Conservation (phyloP, 2,329 filamentous ascomycete species). For the Clarireedia monteithiana region DNA sequence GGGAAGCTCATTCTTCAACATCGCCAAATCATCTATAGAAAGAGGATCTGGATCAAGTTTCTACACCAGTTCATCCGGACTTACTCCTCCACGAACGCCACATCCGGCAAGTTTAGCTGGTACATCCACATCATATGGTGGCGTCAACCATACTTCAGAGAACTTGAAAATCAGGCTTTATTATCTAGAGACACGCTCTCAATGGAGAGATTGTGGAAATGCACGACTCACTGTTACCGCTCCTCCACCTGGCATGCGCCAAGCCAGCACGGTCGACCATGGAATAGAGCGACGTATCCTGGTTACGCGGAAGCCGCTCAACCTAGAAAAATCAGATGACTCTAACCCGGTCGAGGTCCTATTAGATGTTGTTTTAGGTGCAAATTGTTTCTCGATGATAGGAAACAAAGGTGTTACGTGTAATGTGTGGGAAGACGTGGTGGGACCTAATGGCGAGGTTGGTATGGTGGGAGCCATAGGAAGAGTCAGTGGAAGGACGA, state of each 20-base stretch:
- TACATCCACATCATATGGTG: slow-evolving; percentile 28
- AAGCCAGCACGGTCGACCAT: slow-evolving; percentile 51
- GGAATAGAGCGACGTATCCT: slow-evolving; percentile 80
- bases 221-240: slow-evolving; percentile 76
- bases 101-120: slow-evolving; percentile 18
- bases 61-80: slow-evolving; percentile 35
- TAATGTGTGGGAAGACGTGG: slow-evolving; percentile 25
- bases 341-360: slow-evolving; percentile 6
- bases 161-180: slow-evolving; percentile 86
- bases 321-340: slow-evolving; percentile 10
- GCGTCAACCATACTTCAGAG: slow-evolving; percentile 58
- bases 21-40: slow-evolving; percentile 69
- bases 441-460: slow-evolving; percentile 21
- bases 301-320: slow-evolving; percentile 51
- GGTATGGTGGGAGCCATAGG: slow-evolving; percentile 20
- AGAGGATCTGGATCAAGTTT: slow-evolving; percentile 35
- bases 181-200: slow-evolving; percentile 63
- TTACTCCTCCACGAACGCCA: slow-evolving; percentile 27
- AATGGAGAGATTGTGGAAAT: slow-evolving; percentile 88
- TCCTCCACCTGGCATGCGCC: slow-evolving; percentile 55
- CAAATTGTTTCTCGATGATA: slow-evolving; percentile 19
- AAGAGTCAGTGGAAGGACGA: slow-evolving; percentile 20
- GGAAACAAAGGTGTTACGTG: slow-evolving; percentile 21
- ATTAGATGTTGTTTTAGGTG: slow-evolving; percentile 20
- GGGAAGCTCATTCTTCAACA: slow-evolving; percentile 68